Evolutionary conservation across 305 asterid genomes (phyloP), one percentile per base, ranked within the genome.

Genomic region (Fraxinus angustifolia): DNA sequence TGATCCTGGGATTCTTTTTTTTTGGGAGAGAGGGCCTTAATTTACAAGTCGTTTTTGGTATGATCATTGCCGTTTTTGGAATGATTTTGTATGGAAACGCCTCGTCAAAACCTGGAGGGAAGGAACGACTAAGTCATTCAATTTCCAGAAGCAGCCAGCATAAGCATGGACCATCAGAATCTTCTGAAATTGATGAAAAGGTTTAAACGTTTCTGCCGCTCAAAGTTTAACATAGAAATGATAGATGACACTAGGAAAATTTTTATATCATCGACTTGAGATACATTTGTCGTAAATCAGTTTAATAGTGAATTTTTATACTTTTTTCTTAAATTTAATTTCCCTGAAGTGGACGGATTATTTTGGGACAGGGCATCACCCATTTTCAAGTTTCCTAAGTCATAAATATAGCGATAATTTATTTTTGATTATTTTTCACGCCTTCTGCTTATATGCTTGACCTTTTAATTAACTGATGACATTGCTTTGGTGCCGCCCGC

Each of bases 81-180:
- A 93, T 93, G 98, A 75, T 93, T 42, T 93, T 97, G 97, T 92
- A 93, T 23, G 94, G 97, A 34, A 93, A 92, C 79, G 97, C 97
- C 84, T 93, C 98, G 0, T 90, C 96, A 10, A 93, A 91, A 89
- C 97, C 98, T 0, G 98, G 97, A 60, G 98, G 98, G 30, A 93
- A 93, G 82, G 98, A 93, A 85, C 90, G 95, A 11, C 94, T 87
- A 28, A 87, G 89, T 85, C 88, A 88, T 83, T 82, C 90, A 77
- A 45, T 83, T 35, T 68, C 93, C n/a, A 86, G 85, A 83, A 88
- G 76, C 77, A 87, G 83, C 83, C 91, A 85, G 73, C 94, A 81
- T 78, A 92, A 90, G 85, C 86, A 92, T 70, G 91, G 81, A 81
- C 77, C 78, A 38, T 74, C 87, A 21, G 95, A 89, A 81, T 82